Conservation (phyloP, 139 green algal species). For the Chlorella sp. region DNA sequence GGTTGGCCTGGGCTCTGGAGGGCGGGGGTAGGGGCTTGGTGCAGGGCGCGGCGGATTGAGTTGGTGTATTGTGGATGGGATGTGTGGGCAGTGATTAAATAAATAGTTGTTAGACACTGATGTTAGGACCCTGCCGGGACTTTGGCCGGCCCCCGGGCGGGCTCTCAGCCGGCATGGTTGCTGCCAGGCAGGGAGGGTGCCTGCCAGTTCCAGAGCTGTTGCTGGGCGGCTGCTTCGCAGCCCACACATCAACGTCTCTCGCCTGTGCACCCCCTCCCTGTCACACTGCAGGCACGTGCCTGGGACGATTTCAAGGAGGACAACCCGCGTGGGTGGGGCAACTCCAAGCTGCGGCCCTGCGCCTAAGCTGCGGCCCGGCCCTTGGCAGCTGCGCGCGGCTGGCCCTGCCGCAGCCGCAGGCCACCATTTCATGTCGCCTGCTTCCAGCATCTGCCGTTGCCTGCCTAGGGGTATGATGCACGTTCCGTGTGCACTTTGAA, state of each 20-base stretch:
- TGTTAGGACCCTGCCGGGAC: too few relatives aligned
- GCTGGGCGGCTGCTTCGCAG: too few relatives aligned
- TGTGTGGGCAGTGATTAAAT: too few relatives aligned
- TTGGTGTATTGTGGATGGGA: background rate
- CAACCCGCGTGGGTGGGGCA: slow-evolving; percentile 81
- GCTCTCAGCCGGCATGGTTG: too few relatives aligned
- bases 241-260: too few relatives aligned
- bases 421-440: background rate
- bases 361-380: background rate
- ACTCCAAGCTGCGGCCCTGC: slow-evolving; percentile 77
- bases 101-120: background rate
- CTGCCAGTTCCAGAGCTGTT: too few relatives aligned
- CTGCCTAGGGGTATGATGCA: too few relatives aligned
- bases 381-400: background rate
- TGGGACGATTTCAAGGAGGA: slow-evolving; percentile 89
- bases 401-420: background rate
- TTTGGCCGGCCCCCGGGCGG: too few relatives aligned
- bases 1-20: too few relatives aligned
- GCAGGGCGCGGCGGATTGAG: background rate
- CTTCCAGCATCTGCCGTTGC: background rate
- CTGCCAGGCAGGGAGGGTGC: too few relatives aligned
- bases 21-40: too few relatives aligned
- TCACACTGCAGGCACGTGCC: slow-evolving; percentile 44
- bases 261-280: slow-evolving; percentile 12
- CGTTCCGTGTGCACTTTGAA: too few relatives aligned